Base-by-base conservation (phyloP, 1,139 yeast species). In the Nakaseomyces sp. region DNA sequence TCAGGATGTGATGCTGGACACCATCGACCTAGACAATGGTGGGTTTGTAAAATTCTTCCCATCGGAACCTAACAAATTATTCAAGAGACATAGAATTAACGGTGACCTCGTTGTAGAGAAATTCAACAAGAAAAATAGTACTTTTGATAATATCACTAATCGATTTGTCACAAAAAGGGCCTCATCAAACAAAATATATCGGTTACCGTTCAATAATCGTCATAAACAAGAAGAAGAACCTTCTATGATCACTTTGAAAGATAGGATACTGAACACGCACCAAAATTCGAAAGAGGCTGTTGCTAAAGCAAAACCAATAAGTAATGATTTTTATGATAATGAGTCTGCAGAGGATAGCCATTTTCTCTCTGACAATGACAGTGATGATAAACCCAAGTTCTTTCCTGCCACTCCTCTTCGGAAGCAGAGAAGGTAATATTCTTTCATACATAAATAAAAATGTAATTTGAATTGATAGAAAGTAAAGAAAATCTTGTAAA, bases 1-100 rank as follows among this genome's bases (percentile, higher is more conserved):
- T 44, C 76, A 80, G 51, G 88, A 83, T 54, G 88, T 75, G 3
- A 70, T 75, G 40, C 69, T 81, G 9, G 89, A 83, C 58, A 79
- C 87, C 13, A 29, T 15, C 10, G 24, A 24, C n/a, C 16, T 24
- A 4, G 32, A 59, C 13, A 58, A 54, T 31, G 63, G 64, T 54
- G 58, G 76, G 40, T 46, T 56, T 7, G 66, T 65, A 7, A 61
- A 60, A n/a, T 63, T 66, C 47, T 68, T 56, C 48, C 65, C 73
- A 3, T 67, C 74, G 50, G 26, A n/a, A 13, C 17, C 26, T 7
- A 35, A 15, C n/a, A 35, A 13, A 5, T 12, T 35, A 6, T 61
- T 61, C 40, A 47, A 48, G 35, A 57, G 59, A 4, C 64, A 61
- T 43, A 45, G 56, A 2, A 38, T 61, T 10, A 41, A 42, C 13